A percentile compares a stretch with the other conserved stretches of the same genome.
Evolutionary conservation across 1,139 yeast species (phyloP).

Genomic region (Blastobotrys serpentis): DNA sequence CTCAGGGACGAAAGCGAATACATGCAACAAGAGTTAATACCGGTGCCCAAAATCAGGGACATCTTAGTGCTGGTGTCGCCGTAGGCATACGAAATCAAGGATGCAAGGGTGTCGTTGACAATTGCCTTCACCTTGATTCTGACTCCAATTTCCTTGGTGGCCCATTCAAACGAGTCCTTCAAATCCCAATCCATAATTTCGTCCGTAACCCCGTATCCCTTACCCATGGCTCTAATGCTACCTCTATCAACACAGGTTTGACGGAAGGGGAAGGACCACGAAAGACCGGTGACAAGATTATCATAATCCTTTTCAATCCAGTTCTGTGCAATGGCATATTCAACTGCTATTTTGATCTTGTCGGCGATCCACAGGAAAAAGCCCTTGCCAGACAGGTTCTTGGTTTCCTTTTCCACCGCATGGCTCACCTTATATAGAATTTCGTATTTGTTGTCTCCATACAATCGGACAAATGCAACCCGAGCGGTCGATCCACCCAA

Average conservation of each 20-base stretch:
- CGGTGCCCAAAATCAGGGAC: constrained; percentile 89
- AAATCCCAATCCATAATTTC: constrained; percentile 78
- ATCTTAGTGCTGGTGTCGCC: constrained; percentile 61
- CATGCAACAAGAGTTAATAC: constrained; percentile 60
- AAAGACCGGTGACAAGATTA: constrained; percentile 38
- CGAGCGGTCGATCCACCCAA: constrained; percentile 86
- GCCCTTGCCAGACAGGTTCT: constrained; percentile 51
- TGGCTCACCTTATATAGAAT: constrained; percentile 33
- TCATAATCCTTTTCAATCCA: constrained; percentile 34
- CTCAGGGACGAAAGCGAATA: constrained; percentile 24
- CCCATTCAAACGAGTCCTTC: constrained; percentile 59
- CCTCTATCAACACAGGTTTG: constrained; percentile 63
- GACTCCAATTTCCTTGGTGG: constrained; percentile 51
- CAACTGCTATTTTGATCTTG: constrained; percentile 57
- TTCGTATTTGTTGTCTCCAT: constrained; percentile 48
- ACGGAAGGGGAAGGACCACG: constrained; percentile 37
- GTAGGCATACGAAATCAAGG: constrained; percentile 76
- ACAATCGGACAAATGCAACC: constrained; percentile 70
- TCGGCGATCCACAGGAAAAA: constrained; percentile 55
- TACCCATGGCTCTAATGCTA: constrained; percentile 81
- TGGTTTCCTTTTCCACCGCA: constrained; percentile 27
- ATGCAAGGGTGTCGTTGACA: constrained; percentile 89
- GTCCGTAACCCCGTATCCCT: constrained; percentile 70
- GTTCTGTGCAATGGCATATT: constrained; percentile 51
- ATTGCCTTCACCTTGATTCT: constrained; percentile 70